Evolutionary conservation across 2,329 filamentous ascomycete genomes (phyloP), one percentile per base, ranked within the genome.

Genomic region (Diaporthe velutina): DNA sequence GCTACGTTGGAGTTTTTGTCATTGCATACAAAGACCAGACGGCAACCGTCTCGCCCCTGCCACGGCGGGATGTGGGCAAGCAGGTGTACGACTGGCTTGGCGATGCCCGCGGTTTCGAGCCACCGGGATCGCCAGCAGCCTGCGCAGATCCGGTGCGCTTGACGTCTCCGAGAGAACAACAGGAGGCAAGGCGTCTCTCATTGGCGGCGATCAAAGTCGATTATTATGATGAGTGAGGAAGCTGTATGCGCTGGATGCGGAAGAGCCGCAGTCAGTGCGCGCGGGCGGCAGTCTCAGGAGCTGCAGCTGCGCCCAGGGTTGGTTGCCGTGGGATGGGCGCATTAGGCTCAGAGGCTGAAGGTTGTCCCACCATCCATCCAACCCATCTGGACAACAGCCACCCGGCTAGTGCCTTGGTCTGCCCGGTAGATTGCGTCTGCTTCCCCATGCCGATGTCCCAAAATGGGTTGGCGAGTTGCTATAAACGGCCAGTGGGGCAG

Each of bases 101-200:
- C 33, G 45, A 35, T 22, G 60, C 10, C 60, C 28, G 28, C 42
- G 64, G 64, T 68, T 68, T 68, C 64, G 64, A 68, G 64, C 64
- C 64, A 54, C 45, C 64, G 64, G 64, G 64, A 68, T 68, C 64
- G 64, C 48, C 64, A 68, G n/a, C 48, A 68, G 64, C 64, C 64
- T 68, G 64, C 48, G 64, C 33, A 40, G 64, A 68, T 68, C 64
- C 48, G 48, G 64, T 25, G n/a, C 30, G 50, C 48, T 38, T 68
- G 64, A 40, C 33, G 45, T 52, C 22, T 54, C 48, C n/a, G 30
- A 10, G 15, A 54, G 17, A 48, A 30, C 22, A 2, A 52, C 8
- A 66, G 15, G 2, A 15, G 19, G 22, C 17, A 13, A n/a, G 7
- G 45, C 45, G 33, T 25, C 22, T 25, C 22, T 28, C 64, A 35